Conservation (phyloP, 2,329 filamentous ascomycete species). For the Colletotrichum paranaense region DNA sequence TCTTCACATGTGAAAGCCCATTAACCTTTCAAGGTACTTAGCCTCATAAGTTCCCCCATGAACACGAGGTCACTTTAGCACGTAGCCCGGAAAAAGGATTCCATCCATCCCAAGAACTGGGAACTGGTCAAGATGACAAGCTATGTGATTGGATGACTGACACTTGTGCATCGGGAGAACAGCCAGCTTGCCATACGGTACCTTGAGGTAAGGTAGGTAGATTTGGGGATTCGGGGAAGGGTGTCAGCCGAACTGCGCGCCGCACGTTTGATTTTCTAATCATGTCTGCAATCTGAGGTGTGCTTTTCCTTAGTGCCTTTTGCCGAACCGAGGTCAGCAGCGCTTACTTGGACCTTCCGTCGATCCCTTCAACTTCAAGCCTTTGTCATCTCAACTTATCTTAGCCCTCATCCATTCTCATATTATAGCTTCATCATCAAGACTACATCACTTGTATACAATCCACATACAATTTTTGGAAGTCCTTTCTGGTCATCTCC, state of each 20-base stretch:
- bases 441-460: background rate
- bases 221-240: background rate
- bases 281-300: background rate
- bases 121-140: background rate
- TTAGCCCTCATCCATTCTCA: background rate
- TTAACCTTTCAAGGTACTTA: background rate
- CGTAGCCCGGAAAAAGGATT: background rate
- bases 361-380: background rate
- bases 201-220: too few relatives aligned
- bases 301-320: background rate
- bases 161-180: background rate
- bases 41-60: background rate
- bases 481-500: background rate
- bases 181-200: background rate
- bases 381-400: background rate
- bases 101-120: background rate
- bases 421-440: background rate
- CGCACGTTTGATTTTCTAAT: background rate
- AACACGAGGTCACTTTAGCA: background rate
- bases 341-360: background rate
- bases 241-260: constrained; percentile 12
- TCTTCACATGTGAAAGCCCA: constrained; percentile 30
- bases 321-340: constrained; percentile 27
- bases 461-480: background rate
- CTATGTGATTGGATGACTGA: constrained; percentile 5